Conservation (phyloP, 805 yeast species). For the Starmerella etchellsii region DNA sequence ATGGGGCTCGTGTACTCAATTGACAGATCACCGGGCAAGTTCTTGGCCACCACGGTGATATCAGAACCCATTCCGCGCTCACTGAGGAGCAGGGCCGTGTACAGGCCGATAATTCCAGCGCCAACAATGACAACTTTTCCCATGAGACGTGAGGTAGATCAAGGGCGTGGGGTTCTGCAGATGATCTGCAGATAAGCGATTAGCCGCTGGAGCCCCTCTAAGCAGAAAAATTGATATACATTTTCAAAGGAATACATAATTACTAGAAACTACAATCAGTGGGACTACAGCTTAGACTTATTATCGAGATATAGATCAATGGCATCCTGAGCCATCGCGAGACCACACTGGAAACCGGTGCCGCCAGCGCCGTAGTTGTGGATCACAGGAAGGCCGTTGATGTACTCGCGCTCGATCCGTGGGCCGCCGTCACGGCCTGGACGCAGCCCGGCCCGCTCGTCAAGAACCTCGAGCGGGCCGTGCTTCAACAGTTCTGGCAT, state of each 20-base stretch:
- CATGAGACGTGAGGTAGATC: no score
- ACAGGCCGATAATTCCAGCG: constrained; percentile 55
- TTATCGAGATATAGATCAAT: constrained; percentile 19
- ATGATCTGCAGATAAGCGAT: no score
- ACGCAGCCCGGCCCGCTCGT: constrained; percentile 62
- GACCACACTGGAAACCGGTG: constrained; percentile 64
- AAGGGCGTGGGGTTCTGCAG: no score
- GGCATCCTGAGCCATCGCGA: constrained; percentile 44
- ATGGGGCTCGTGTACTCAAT: constrained; percentile 66
- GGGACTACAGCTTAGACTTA: not conserved
- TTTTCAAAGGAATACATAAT: no score
- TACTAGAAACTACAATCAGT: no score
- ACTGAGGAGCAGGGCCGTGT: constrained; percentile 42
- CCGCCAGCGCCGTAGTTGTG: constrained; percentile 74
- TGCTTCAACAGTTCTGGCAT: constrained; percentile 32
- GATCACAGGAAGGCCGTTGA: constrained; percentile 35
- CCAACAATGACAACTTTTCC: no score
- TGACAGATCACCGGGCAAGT: constrained; percentile 67
- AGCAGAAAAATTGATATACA: no score
- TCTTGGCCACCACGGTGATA: constrained; percentile 50
- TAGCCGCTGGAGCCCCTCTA: no score
- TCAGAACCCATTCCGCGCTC: constrained; percentile 30
- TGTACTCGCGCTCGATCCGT: constrained; percentile 45
- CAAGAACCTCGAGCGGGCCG: constrained; percentile 37
- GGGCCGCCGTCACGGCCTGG: constrained; percentile 69